phyloP scores from a whole-genome alignment of 2,329 filamentous ascomycete species.

The Fonsecaea erecta region DNA sequence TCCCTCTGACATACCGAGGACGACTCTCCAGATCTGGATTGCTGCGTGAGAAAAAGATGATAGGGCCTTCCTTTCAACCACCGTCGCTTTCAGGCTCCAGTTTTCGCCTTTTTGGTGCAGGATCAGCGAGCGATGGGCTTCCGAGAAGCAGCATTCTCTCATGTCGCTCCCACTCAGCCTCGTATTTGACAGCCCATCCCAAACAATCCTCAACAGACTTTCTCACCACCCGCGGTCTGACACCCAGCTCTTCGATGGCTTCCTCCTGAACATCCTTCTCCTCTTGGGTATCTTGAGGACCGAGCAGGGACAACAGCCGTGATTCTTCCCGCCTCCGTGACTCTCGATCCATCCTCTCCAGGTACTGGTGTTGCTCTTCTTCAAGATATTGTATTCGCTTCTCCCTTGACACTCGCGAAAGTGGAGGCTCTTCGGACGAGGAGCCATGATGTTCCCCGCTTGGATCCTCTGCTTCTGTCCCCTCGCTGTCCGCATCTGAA shows the following conservation, averaged over 20 bases:
- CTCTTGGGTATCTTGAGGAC: slow-evolving; percentile 39
- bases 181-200: slow-evolving; percentile 40
- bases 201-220: slow-evolving; percentile 41
- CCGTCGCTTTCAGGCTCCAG: slow-evolving; percentile 3
- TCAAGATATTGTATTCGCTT: slow-evolving; percentile 25
- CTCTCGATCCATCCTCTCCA: slow-evolving; percentile 55
- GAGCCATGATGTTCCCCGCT: background rate
- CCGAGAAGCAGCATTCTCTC: slow-evolving; percentile 1
- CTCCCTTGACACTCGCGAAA: slow-evolving; percentile 19
- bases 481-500: slow-evolving; percentile 8
- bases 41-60: background rate
- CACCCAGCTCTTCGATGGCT: slow-evolving; percentile 34
- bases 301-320: slow-evolving; percentile 52
- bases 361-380: slow-evolving; percentile 49
- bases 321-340: slow-evolving; percentile 52
- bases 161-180: slow-evolving; percentile 32
- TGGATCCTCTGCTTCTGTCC: background rate
- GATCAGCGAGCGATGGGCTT: background rate
- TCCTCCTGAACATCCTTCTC: slow-evolving; percentile 31
- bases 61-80: background rate
- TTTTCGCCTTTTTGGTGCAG: slow-evolving; percentile 20
- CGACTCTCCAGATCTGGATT: background rate
- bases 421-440: slow-evolving; percentile 12
- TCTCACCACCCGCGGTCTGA: slow-evolving; percentile 36
- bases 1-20: no score